Conservation (phyloP, 805 yeast species). For the Schizosaccharomyces lindneri region DNA sequence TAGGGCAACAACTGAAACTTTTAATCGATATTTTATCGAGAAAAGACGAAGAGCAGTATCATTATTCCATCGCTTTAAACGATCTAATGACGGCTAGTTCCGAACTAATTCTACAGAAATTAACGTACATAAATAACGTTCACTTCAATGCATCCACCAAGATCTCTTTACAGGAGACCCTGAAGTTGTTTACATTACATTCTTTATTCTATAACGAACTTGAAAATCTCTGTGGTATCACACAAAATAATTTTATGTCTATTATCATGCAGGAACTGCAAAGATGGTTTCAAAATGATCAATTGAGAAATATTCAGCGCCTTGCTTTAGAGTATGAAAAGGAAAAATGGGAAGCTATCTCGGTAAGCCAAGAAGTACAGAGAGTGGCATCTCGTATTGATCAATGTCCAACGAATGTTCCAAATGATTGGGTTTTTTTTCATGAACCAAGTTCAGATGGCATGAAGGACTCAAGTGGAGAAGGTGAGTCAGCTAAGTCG, state of each 20-base stretch:
- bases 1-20: constrained; percentile 56
- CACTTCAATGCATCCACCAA: constrained; percentile 46
- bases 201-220: constrained; percentile 57
- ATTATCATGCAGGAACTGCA: background rate
- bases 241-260: constrained; percentile 11
- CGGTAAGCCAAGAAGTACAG: background rate
- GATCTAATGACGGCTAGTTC: constrained; percentile 22
- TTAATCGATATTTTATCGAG: constrained; percentile 45
- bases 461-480: too few species aligned
- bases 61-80: constrained; percentile 18
- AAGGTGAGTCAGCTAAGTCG: too few species aligned
- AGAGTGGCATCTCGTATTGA: background rate
- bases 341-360: background rate
- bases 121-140: constrained; percentile 54
- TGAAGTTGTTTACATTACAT: constrained; percentile 39
- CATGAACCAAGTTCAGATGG: too few species aligned
- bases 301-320: background rate
- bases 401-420: background rate
- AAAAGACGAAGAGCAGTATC: constrained; percentile 15
- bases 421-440: background rate
- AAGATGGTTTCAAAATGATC: background rate
- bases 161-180: constrained; percentile 33
- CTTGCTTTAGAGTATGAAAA: background rate
- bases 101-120: constrained; percentile 44
- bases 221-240: constrained; percentile 54